Percentiles rank a stretch among this genome's conserved stretches.
Conservation (phyloP, 2,329 filamentous ascomycete species). For the Dactylonectria estremocensis region DNA sequence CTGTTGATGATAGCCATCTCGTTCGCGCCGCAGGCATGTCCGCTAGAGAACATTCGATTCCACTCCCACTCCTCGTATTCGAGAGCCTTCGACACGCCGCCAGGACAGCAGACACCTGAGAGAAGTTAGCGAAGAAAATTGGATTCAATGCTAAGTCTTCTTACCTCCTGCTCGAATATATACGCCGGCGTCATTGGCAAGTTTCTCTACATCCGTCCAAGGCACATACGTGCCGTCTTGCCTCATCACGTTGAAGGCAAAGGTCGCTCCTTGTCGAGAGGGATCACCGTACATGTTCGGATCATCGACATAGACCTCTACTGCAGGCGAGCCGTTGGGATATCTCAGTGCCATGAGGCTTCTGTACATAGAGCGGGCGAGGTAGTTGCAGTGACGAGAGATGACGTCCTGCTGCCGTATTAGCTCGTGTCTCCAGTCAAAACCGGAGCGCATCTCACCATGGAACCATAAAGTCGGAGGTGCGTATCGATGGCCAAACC, state of each 20-base stretch:
- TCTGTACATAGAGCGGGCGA: conserved; percentile 66
- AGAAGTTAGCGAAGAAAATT: conserved; percentile 5
- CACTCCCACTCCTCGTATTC: conserved; percentile 70
- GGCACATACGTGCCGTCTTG: conserved; percentile 67
- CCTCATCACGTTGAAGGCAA: conserved; percentile 75
- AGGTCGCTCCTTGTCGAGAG: conserved; percentile 70
- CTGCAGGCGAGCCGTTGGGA: conserved; percentile 66
- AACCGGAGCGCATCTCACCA: conserved; percentile 51
- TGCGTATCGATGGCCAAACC: conserved; percentile 73
- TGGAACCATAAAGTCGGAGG: conserved; percentile 68
- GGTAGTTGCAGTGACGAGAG: conserved; percentile 69
- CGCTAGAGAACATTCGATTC: conserved; percentile 67
- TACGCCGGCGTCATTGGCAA: conserved; percentile 69
- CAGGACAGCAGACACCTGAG: conserved; percentile 64
- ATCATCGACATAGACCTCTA: conserved; percentile 69
- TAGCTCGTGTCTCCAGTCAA: background rate
- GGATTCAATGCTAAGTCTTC: background rate
- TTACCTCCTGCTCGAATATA: conserved; percentile 71
- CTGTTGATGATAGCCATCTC: conserved; percentile 68
- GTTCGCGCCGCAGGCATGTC: conserved; percentile 70
- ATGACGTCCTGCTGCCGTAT: conserved; percentile 58
- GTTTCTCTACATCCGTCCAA: conserved; percentile 71
- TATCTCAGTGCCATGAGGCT: conserved; percentile 66
- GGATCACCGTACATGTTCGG: conserved; percentile 63
- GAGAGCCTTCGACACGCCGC: conserved; percentile 62